A percentile compares a stretch with the other conserved stretches of the same genome.
Evolutionary conservation across 208 protist genomes (phyloP).

Genomic region (Trypanosoma boissoni): DNA sequence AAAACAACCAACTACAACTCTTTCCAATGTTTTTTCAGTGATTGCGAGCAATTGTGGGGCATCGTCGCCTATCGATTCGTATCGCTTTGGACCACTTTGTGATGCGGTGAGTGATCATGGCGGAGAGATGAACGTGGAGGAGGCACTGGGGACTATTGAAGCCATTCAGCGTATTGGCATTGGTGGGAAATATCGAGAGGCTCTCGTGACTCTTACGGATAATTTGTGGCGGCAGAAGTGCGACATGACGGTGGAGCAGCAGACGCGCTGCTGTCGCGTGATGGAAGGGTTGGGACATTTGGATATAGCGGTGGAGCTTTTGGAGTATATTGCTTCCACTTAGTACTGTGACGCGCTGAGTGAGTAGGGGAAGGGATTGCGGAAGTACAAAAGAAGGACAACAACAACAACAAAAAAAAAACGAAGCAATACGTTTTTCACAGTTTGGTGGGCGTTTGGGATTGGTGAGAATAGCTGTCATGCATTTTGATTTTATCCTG

Average conservation of each 20-base stretch:
- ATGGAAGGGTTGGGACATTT: conserved; percentile 26
- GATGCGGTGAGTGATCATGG: conserved; percentile 54
- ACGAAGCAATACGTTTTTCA: background rate
- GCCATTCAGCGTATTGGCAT: conserved; percentile 59
- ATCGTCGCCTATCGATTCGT: conserved; percentile 30
- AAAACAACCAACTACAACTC: conserved; percentile 27
- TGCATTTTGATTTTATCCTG: background rate
- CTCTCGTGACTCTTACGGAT: conserved; percentile 45
- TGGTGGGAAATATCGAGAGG: conserved; percentile 28
- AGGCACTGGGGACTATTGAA: conserved; percentile 51
- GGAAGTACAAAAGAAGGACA: background rate
- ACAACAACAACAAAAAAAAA: background rate
- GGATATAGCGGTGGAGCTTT: conserved; percentile 29
- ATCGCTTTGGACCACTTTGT: conserved; percentile 69
- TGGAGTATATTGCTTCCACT: conserved; percentile 26
- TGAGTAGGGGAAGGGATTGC: background rate
- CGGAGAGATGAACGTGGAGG: conserved; percentile 51
- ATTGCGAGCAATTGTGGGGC: conserved; percentile 52
- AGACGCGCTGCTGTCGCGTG: conserved; percentile 31
- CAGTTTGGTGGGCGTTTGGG: background rate
- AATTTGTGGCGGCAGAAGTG: conserved; percentile 51
- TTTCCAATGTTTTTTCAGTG: conserved; percentile 50
- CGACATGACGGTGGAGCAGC: conserved; percentile 49
- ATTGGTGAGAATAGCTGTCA: too few species aligned
- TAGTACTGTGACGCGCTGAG: background rate